phyloP scores from a whole-genome alignment of 2,329 filamentous ascomycete genomes.

The Sporothrix variecibatus region DNA sequence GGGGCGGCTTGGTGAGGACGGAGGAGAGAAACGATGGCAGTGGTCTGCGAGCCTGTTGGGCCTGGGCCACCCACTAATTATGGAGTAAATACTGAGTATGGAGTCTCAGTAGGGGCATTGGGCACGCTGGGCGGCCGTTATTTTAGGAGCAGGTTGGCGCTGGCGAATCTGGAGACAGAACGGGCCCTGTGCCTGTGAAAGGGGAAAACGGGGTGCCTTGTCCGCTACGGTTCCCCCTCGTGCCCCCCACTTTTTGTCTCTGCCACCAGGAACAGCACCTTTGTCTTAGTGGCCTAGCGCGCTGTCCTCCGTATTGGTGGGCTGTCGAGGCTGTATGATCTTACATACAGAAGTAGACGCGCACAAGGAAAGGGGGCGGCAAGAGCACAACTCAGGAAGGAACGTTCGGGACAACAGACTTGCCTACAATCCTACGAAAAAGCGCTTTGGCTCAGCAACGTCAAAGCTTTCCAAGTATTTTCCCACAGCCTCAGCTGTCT shows the following conservation, averaged over 20 bases:
- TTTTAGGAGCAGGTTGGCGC: slow-evolving; percentile 13
- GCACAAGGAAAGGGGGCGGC: slow-evolving; percentile 1
- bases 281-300: background rate
- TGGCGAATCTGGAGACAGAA: slow-evolving; percentile 18
- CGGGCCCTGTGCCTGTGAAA: background rate
- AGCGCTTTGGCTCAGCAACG: background rate
- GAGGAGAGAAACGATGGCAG: background rate
- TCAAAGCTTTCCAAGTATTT: background rate
- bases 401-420: background rate
- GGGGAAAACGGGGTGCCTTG: background rate
- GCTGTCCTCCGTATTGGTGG: background rate
- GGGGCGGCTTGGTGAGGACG: slow-evolving; percentile 18
- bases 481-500: background rate
- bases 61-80: background rate
- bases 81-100: background rate
- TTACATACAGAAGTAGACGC: background rate
- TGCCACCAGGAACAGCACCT: slow-evolving; percentile 21
- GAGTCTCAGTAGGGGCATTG: background rate
- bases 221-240: background rate
- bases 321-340: background rate
- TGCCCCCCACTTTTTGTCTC: slow-evolving; percentile 18
- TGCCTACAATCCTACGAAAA: background rate
- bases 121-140: background rate
- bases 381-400: background rate
- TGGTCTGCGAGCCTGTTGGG: background rate